Evolutionary conservation across 495 filamentous ascomycete genomes (phyloP), one percentile per base, ranked within the genome.

Genomic region (Articulospora tetracladia): DNA sequence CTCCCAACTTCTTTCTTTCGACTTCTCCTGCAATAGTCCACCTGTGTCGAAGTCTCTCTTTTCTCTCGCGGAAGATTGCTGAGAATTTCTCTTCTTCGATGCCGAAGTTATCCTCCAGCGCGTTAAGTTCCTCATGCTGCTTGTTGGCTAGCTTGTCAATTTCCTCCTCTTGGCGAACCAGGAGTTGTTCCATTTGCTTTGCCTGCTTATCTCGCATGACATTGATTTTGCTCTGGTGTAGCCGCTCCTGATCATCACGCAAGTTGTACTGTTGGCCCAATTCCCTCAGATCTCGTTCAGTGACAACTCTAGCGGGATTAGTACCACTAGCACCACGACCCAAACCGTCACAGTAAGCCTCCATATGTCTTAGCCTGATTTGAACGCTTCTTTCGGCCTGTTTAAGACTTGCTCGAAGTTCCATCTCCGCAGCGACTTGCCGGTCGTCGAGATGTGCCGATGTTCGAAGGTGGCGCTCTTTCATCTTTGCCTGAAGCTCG

Each of bases 121-220:
- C 70, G 28, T 82, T 76, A 20, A 85, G 59, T 47, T 83, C 80
- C 44, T 78, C 71, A 15, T 67, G 66, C 58, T 82, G 77, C 57
- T 77, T 77, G n/a, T 78, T 77, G 13, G 74, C 72, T 47, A 90
- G 60, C 12, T 71, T 71, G 3, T 81, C 73, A 27, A 88, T 71
- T 70, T 94, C 89, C 24, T 72, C 72, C 53, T 83, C 81, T 72
- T 92, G 88, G 25, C 86, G 80, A 28, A 77, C 77, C 2, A 83
- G 73, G 4, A 91, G 76, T 60, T 86, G 83, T 63, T 89, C 85
- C 59, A 89, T 76, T 51, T 85, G 77, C 62, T 86, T 81, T 3
- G 85, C 85, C 65, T 94, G 90, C 48, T 84, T 84, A 57, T 91
- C 90, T 7, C 90, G 79, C 57, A 94, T 80, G 1, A 93, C 89